phyloP scores from a whole-genome alignment of 2,329 filamentous ascomycete genomes.

The Fusarium xylarioides region DNA sequence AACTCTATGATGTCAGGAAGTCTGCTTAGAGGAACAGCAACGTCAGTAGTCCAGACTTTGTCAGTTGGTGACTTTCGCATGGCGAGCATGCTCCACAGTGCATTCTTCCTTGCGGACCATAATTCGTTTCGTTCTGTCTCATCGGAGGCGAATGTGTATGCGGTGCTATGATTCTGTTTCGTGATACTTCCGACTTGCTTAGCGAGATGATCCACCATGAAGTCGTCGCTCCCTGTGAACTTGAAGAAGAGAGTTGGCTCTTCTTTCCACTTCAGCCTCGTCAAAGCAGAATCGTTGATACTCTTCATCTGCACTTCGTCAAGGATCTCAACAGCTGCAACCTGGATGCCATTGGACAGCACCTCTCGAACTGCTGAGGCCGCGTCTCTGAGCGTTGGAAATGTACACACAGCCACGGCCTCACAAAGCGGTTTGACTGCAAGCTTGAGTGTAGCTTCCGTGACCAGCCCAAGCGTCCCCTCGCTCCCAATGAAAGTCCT shows the following conservation, averaged over 20 bases:
- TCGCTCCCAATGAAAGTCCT: slow-evolving; percentile 84
- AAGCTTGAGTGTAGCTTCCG: slow-evolving; percentile 72
- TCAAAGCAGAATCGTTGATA: slow-evolving; percentile 77
- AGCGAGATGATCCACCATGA: slow-evolving; percentile 83
- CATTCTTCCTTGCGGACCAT: slow-evolving; percentile 84
- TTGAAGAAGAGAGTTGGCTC: slow-evolving; percentile 84
- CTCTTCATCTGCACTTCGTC: slow-evolving; percentile 88
- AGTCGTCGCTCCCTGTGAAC: slow-evolving; percentile 79
- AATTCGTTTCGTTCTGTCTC: slow-evolving; percentile 76
- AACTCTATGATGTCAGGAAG: slow-evolving; percentile 80
- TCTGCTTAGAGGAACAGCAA: slow-evolving; percentile 80
- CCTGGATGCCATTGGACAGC: slow-evolving; percentile 75
- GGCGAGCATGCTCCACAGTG: slow-evolving; percentile 81
- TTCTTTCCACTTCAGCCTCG: slow-evolving; percentile 76
- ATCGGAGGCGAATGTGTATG: slow-evolving; percentile 79
- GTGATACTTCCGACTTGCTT: slow-evolving; percentile 72
- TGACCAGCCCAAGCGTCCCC: slow-evolving; percentile 82
- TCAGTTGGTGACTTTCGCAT: slow-evolving; percentile 56
- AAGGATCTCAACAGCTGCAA: slow-evolving; percentile 86
- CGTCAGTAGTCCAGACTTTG: slow-evolving; percentile 74
- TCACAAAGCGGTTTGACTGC: slow-evolving; percentile 78
- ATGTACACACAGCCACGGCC: slow-evolving; percentile 81
- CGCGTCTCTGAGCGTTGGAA: slow-evolving; percentile 78
- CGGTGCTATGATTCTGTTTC: slow-evolving; percentile 57
- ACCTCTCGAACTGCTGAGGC: slow-evolving; percentile 77